Conservation (phyloP, 2,329 filamentous ascomycete genomes). For the Cytospora piceicola region DNA sequence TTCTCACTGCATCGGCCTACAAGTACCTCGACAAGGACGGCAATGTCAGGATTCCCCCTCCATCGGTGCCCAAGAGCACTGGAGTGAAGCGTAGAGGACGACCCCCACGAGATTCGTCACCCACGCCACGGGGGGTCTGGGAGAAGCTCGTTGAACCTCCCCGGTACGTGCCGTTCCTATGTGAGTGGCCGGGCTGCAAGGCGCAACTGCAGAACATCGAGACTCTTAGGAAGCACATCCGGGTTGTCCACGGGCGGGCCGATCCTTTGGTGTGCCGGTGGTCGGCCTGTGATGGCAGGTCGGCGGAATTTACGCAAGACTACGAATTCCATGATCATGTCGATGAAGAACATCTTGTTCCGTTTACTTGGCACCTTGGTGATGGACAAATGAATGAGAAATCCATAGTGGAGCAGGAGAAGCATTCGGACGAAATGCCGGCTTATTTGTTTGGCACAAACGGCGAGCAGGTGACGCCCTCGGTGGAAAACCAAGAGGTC, state of each 20-base stretch:
- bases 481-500: slow-evolving; percentile 54
- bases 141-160: slow-evolving; percentile 42
- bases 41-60: background rate
- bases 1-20: slow-evolving; percentile 2
- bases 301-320: slow-evolving; percentile 31
- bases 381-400: slow-evolving; percentile 57
- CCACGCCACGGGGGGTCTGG: slow-evolving; percentile 26
- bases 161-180: slow-evolving; percentile 56
- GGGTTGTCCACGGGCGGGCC: slow-evolving; percentile 50
- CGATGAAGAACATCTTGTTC: slow-evolving; percentile 56
- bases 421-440: slow-evolving; percentile 41
- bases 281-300: slow-evolving; percentile 43
- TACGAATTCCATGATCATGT: slow-evolving; percentile 54
- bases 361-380: slow-evolving; percentile 61
- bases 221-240: slow-evolving; percentile 59
- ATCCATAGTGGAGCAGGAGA: slow-evolving; percentile 18
- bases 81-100: slow-evolving; percentile 37
- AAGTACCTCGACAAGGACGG: slow-evolving; percentile 12
- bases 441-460: slow-evolving; percentile 55
- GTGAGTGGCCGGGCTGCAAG: slow-evolving; percentile 63
- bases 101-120: slow-evolving; percentile 29
- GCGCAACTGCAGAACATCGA: slow-evolving; percentile 67
- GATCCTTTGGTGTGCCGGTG: slow-evolving; percentile 43
- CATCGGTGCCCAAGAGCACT: slow-evolving; percentile 7
- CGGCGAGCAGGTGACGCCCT: slow-evolving; percentile 63